These are phyloP conservation scores for Paramecium sexaurelia DNA, from an alignment of 73 alveolate species.

Conservation along the genomic window DNA sequence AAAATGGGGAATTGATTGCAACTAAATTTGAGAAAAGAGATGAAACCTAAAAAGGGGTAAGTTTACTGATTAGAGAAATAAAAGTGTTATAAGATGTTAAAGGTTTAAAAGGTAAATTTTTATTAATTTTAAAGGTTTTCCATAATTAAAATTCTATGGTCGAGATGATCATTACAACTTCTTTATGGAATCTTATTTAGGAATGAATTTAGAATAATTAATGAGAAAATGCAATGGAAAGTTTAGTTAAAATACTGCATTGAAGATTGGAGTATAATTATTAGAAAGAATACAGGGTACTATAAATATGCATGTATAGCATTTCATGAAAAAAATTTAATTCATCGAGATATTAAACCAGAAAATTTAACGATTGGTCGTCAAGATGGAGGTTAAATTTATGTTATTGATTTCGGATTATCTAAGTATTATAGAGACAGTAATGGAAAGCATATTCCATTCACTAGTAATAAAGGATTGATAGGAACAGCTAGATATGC, in stretches of 20 bases:
- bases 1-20: conserved; percentile 77
- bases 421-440: conserved; percentile 87
- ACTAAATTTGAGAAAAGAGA: conserved; percentile 79
- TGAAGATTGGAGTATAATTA: conserved; percentile 72
- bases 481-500: conserved; percentile 96
- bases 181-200: conserved; percentile 75
- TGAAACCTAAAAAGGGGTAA: conserved; percentile 68
- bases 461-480: conserved; percentile 89
- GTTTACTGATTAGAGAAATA: conserved; percentile 72
- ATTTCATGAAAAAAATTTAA: conserved; percentile 75
- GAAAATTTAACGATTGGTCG: conserved; percentile 79
- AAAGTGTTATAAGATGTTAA: conserved; percentile 70
- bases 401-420: conserved; percentile 93
- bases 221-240: conserved; percentile 69
- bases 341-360: conserved; percentile 83
- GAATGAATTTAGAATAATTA: conserved; percentile 74
- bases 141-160: conserved; percentile 69
- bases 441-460: conserved; percentile 90
- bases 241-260: conserved; percentile 66
- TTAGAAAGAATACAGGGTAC: conserved; percentile 62
- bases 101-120: conserved; percentile 3
- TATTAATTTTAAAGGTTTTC: conserved; percentile 66
- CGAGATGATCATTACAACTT: conserved; percentile 73
- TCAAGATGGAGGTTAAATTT: conserved; percentile 65
- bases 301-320: neutral